Conservation (phyloP, 257 asterid species). For the Fraxinus anomala region DNA sequence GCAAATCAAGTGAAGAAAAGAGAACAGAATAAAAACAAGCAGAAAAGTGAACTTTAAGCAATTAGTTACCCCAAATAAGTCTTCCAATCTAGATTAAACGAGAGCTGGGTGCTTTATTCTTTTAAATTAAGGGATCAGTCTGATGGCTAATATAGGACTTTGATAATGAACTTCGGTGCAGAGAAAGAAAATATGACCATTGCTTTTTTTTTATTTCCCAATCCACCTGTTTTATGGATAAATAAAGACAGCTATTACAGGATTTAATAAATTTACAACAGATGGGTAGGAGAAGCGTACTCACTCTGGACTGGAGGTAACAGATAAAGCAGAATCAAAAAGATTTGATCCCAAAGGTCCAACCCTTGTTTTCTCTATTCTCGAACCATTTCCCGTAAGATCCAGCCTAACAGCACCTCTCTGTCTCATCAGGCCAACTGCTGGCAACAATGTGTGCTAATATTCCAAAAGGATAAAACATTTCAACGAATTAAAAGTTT, state of each 20-base stretch:
- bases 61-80: background rate
- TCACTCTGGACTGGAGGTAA: slow-evolving; percentile 84
- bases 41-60: background rate
- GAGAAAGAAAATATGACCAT: background rate
- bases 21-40: background rate
- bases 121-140: background rate
- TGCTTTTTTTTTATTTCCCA: background rate
- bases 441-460: slow-evolving; percentile 43
- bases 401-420: slow-evolving; percentile 60
- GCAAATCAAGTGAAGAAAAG: background rate
- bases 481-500: background rate
- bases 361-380: slow-evolving; percentile 71
- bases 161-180: background rate
- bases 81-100: background rate
- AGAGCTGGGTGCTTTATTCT: background rate
- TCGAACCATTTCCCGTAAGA: slow-evolving; percentile 63
- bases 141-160: background rate
- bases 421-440: slow-evolving; percentile 62
- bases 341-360: slow-evolving; percentile 91
- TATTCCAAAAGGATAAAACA: slow-evolving; percentile 17
- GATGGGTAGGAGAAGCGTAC: slow-evolving; percentile 79
- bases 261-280: slow-evolving; percentile 10
- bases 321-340: slow-evolving; percentile 88
- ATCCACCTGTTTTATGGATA: background rate
- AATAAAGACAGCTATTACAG: slow-evolving; percentile 2